These are phyloP conservation scores for Grosmannia huntii DNA, from an alignment of 2,329 filamentous ascomycete species.

Conservation along the genomic window DNA sequence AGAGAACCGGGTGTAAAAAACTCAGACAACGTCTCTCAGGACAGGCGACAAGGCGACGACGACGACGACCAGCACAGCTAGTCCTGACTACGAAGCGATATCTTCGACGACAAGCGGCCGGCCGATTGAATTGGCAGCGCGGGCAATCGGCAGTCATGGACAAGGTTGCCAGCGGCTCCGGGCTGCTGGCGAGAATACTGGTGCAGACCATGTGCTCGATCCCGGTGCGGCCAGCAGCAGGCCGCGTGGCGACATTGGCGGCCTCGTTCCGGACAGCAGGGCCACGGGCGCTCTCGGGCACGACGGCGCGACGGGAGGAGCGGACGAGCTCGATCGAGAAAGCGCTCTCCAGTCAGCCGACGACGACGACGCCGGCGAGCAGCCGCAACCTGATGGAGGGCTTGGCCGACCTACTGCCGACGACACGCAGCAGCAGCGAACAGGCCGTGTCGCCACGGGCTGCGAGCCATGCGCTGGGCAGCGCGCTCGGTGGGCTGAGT, in stretches of 20 bases:
- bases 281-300: background rate
- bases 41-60: background rate
- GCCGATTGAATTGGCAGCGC: background rate
- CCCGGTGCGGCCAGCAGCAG: background rate
- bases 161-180: conserved; percentile 26
- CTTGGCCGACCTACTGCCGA: conserved; percentile 12
- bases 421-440: background rate
- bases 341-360: background rate
- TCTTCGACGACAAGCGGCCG: background rate
- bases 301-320: background rate
- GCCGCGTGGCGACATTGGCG: background rate
- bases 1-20: background rate
- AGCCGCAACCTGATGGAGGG: conserved; percentile 8
- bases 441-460: background rate
- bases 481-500: background rate
- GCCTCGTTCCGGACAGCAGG: too few relatives aligned
- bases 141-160: conserved; percentile 23
- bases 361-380: background rate
- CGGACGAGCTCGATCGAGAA: background rate
- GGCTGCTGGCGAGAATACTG: conserved; percentile 28
- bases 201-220: conserved; percentile 19
- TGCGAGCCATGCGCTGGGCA: background rate
- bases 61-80: background rate
- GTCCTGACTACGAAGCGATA: background rate
- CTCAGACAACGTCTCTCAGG: too few relatives aligned